phyloP scores from a whole-genome alignment of 2,329 filamentous ascomycete species.

The Cercospora nicotianae region DNA sequence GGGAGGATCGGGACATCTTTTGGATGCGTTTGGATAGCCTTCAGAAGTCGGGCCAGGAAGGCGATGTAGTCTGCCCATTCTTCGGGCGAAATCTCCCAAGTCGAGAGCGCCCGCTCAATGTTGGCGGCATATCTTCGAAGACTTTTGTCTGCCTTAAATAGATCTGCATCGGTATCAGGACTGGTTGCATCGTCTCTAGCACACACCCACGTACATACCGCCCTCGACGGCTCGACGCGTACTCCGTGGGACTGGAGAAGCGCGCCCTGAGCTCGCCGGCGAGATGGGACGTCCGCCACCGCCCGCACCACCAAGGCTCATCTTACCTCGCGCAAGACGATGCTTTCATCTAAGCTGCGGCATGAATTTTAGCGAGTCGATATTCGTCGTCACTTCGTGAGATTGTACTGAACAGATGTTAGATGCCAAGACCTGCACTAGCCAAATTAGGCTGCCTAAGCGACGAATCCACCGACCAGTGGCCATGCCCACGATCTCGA shows the following conservation, averaged over 20 bases:
- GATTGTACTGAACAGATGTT: constrained; percentile 4
- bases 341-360: constrained; percentile 2
- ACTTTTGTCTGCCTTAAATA: constrained; percentile 61
- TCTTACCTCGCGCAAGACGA: constrained; percentile 36
- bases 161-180: constrained; percentile 47
- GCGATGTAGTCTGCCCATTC: constrained; percentile 99
- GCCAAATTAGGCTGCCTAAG: not conserved
- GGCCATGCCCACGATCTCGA: not conserved
- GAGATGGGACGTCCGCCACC: constrained; percentile 61
- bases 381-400: not conserved
- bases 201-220: constrained; percentile 57
- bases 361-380: not conserved
- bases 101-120: constrained; percentile 79
- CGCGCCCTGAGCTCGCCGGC: constrained; percentile 80
- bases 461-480: not conserved
- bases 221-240: constrained; percentile 75
- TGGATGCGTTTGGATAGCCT: constrained; percentile 87
- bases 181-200: not conserved
- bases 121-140: constrained; percentile 87
- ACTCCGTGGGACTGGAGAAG: constrained; percentile 72
- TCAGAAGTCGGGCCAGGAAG: constrained; percentile 85
- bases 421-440: not conserved
- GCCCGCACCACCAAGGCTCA: constrained; percentile 64
- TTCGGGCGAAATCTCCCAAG: constrained; percentile 90
- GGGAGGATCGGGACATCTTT: constrained; percentile 71